Percentiles rank a stretch among this genome's conserved stretches.
Evolutionary conservation across 768 basidiomycete genomes (phyloP).

Genomic region (Coprinopsis strossmayeri): DNA sequence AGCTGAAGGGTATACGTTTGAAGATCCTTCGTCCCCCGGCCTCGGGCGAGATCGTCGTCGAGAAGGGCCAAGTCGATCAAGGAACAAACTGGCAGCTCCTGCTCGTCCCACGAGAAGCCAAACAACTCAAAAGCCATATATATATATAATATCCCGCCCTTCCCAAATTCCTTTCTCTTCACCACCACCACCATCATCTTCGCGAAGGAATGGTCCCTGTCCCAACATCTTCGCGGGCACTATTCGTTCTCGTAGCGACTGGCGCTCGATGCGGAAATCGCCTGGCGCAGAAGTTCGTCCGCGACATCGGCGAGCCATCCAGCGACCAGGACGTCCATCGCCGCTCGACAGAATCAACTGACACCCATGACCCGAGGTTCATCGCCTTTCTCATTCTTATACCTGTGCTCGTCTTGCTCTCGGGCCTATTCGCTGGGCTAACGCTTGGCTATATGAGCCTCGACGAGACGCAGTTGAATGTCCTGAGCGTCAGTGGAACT

Average conservation of each 20-base stretch:
- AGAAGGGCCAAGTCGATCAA: no score
- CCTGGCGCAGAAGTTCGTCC: neutral
- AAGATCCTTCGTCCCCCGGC: no score
- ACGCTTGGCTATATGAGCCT: conserved; percentile 91
- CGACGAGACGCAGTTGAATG: conserved; percentile 88
- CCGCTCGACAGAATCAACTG: neutral
- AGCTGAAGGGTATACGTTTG: no score
- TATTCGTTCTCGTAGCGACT: neutral
- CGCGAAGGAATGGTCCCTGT: conserved; percentile 7
- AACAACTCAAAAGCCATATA: no score
- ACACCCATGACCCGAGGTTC: conserved; percentile 1
- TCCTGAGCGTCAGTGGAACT: conserved; percentile 79
- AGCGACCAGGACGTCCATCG: no score
- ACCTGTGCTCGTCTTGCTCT: conserved; percentile 75
- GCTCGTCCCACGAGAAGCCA: no score
- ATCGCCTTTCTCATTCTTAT: conserved; percentile 55
- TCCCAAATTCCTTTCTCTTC: neutral
- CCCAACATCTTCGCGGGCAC: conserved; percentile 1
- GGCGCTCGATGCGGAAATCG: neutral
- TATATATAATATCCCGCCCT: no score
- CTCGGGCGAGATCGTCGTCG: no score
- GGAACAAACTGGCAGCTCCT: no score
- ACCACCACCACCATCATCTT: neutral
- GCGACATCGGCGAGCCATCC: neutral
- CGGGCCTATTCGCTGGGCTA: conserved; percentile 86